Base-by-base conservation (phyloP, 1,284 basidiomycete species). In the Meripilus lineatus region DNA sequence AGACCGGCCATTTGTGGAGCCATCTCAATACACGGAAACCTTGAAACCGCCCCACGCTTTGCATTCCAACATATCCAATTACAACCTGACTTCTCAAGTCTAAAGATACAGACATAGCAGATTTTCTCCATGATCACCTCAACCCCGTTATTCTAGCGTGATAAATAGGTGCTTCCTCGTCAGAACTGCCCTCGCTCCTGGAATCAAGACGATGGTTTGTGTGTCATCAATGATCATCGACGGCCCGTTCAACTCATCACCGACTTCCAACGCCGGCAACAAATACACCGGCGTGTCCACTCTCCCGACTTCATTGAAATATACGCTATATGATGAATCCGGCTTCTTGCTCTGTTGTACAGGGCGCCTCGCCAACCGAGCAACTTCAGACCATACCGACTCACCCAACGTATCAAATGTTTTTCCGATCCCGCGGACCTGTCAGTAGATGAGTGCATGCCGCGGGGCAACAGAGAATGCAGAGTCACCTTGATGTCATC, bases 171-270 rank as follows among this genome's bases (percentile, higher is more conserved):
- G 85, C 50, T 80, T 83, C 45, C 76, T 81, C 42, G 82, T 79
- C 45, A 89, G 57, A 3, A 84, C 67, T 4, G 79, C 84, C 56
- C 64, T 77, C 33, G 85, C 79, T 5, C 73, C 78, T 0, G 88
- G 86, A 14, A 89, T 77, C 2, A 94, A 62, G 28, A 93, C 81
- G 49, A 95, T 89, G 21, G 92, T 95, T 69, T 95, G 93, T 13
- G 93, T 96, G 56, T 90, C 72, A 63, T 96, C 93, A 52, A 96
- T 88, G 49, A 95, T 81, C 75, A 94, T 84, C 18, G 89, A 89
- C 2, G 93, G 92, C 0, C 93, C 92, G 24, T 71, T 59, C 24
- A 97, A 71, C 22, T 71, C 67, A 47, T 90, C 83, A 3, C 93
- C 93, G 4, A 79, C 65, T 0, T 68, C 66, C 42, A 97, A 62